These are phyloP conservation scores for Sherardia arvensis DNA, from an alignment of 257 asterid species.

Conservation along the genomic window DNA sequence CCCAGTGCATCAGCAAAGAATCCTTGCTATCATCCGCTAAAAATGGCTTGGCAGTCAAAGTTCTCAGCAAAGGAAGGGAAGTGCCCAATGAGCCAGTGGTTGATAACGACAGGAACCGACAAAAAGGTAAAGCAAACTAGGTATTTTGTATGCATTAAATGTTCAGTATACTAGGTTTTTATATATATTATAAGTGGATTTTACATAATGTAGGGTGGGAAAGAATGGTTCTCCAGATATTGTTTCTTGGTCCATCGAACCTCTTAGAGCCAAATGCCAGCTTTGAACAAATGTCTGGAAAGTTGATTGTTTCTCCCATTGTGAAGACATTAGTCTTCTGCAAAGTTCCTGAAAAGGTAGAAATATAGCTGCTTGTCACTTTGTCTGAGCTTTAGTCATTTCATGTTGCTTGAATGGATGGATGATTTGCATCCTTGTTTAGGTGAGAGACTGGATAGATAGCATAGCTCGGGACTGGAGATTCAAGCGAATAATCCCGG, in stretches of 20 bases:
- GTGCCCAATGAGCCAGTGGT: slow-evolving; percentile 73
- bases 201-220: slow-evolving; percentile 65
- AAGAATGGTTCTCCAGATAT: slow-evolving; percentile 96
- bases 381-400: neutral
- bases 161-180: too few relatives aligned
- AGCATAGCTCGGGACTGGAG: slow-evolving; percentile 74
- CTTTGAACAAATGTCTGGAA: slow-evolving; percentile 92
- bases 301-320: slow-evolving; percentile 91
- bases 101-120: slow-evolving; percentile 58
- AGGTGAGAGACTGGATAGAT: slow-evolving; percentile 96
- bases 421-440: neutral
- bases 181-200: neutral
- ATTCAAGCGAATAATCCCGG: slow-evolving; percentile 90
- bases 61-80: slow-evolving; percentile 85
- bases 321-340: slow-evolving; percentile 88
- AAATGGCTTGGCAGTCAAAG: slow-evolving; percentile 88
- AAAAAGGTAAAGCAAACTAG: slow-evolving; percentile 67
- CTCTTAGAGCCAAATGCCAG: slow-evolving; percentile 85
- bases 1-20: slow-evolving; percentile 75
- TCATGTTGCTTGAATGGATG: neutral
- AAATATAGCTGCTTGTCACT: slow-evolving; percentile 8
- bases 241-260: slow-evolving; percentile 96
- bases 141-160: too few relatives aligned
- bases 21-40: slow-evolving; percentile 73
- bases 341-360: slow-evolving; percentile 94